Percentiles rank a stretch among this genome's conserved stretches.
Evolutionary conservation across 1,284 basidiomycete genomes (phyloP).

Genomic region (Moniliophthora roreri): DNA sequence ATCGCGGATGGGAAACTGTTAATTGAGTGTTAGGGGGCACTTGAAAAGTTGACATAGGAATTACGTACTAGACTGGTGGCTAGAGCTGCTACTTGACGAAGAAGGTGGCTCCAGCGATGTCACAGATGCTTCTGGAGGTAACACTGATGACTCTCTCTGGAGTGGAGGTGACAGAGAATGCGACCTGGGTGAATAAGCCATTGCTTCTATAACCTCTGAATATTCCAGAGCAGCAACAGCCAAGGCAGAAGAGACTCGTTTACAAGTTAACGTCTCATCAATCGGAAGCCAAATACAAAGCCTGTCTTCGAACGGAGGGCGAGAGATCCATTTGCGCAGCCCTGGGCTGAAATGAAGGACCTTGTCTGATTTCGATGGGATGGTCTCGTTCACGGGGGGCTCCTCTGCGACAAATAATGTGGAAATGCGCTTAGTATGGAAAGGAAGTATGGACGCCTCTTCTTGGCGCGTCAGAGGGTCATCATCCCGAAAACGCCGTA

Average conservation of each 20-base stretch:
- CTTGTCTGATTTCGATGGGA: slow-evolving; percentile 39
- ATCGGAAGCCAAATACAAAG: slow-evolving; percentile 50
- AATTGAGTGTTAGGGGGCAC: slow-evolving; percentile 10
- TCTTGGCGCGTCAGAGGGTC: slow-evolving; percentile 41
- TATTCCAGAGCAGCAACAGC: slow-evolving; percentile 77
- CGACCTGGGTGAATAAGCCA: slow-evolving; percentile 42
- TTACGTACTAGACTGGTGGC: slow-evolving; percentile 18
- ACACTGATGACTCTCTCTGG: background rate
- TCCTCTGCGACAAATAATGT: slow-evolving; percentile 24
- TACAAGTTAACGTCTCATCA: slow-evolving; percentile 35
- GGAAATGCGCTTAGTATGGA: slow-evolving; percentile 36
- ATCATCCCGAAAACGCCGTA: slow-evolving; percentile 41
- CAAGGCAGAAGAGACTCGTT: slow-evolving; percentile 42
- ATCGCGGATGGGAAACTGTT: slow-evolving; percentile 23
- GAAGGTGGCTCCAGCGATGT: slow-evolving; percentile 6
- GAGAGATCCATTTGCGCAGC: slow-evolving; percentile 62
- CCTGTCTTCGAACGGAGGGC: slow-evolving; percentile 77
- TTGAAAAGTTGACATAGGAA: slow-evolving; percentile 1
- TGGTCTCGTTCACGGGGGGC: slow-evolving; percentile 41
- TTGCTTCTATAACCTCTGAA: slow-evolving; percentile 59
- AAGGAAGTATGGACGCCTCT: slow-evolving; percentile 45
- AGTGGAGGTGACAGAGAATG: background rate
- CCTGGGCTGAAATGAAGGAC: slow-evolving; percentile 51
- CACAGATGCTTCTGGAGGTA: background rate
- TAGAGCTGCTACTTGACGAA: slow-evolving; percentile 19